phyloP scores from a whole-genome alignment of 1,284 basidiomycete genomes.

The Coniferiporia sulphurascens region DNA sequence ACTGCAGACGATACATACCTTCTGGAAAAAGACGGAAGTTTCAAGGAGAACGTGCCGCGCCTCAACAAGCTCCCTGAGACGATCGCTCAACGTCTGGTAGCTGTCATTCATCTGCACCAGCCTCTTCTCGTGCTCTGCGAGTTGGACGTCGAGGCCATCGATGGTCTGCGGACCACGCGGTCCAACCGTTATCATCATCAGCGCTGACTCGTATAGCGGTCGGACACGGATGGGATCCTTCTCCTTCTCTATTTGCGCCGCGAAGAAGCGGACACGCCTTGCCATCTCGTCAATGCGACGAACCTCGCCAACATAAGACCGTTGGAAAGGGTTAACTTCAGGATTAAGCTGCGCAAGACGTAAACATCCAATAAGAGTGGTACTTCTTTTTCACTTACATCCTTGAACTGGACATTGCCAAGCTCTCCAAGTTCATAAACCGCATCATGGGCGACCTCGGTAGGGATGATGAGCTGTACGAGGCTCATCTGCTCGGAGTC shows the following conservation, averaged over 20 bases:
- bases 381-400: constrained; percentile 51
- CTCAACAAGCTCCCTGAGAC: constrained; percentile 87
- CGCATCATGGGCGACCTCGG: constrained; percentile 96
- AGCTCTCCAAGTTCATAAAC: constrained; percentile 94
- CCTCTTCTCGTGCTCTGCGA: constrained; percentile 85
- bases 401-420: constrained; percentile 96
- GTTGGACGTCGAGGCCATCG: constrained; percentile 87
- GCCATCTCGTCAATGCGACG: constrained; percentile 95
- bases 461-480: constrained; percentile 96
- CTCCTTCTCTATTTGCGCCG: constrained; percentile 82
- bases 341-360: constrained; percentile 74
- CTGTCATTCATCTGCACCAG: constrained; percentile 91
- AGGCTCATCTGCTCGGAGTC: constrained; percentile 97
- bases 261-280: constrained; percentile 89
- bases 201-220: constrained; percentile 73
- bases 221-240: constrained; percentile 78
- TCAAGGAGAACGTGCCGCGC: constrained; percentile 91
- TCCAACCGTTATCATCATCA: constrained; percentile 76
- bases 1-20: constrained; percentile 41
- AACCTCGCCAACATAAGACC: constrained; percentile 95
- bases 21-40: constrained; percentile 95
- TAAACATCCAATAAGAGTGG: constrained; percentile 8
- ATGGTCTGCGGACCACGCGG: constrained; percentile 90
- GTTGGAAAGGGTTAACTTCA: constrained; percentile 94
- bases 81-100: constrained; percentile 86